phyloP scores from a whole-genome alignment of 192 early-diverging fungal genomes.

The Coemansia interrupta region DNA sequence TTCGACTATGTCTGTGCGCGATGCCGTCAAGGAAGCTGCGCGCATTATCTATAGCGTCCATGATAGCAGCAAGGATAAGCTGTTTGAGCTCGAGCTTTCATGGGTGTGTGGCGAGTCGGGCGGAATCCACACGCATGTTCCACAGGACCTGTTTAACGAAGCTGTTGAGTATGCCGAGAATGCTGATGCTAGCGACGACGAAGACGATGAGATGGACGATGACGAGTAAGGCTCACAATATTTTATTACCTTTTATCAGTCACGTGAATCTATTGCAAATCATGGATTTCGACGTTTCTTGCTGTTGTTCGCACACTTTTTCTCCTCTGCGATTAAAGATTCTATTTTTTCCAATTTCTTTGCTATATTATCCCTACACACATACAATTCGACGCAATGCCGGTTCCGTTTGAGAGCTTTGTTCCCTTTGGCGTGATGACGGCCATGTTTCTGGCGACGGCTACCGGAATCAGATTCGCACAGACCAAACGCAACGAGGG shows the following conservation, averaged over 20 bases:
- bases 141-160: constrained; percentile 79
- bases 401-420: constrained; percentile 74
- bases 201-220: constrained; percentile 43
- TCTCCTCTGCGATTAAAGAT: neutral
- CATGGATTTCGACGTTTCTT: too few relatives aligned
- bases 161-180: constrained; percentile 58
- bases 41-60: constrained; percentile 93
- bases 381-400: constrained; percentile 51
- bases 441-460: constrained; percentile 63
- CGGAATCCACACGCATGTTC: constrained; percentile 78
- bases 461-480: constrained; percentile 56
- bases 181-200: constrained; percentile 38
- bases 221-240: constrained; percentile 19
- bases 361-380: neutral
- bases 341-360: constrained; percentile 1
- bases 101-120: constrained; percentile 89
- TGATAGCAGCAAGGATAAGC: constrained; percentile 97
- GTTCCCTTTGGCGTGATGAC: constrained; percentile 72
- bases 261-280: too few relatives aligned
- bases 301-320: constrained; percentile 2
- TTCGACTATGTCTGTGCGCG: constrained; percentile 64
- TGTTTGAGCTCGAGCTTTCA: constrained; percentile 96
- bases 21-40: constrained; percentile 91
- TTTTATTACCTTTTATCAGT: neutral
- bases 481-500: constrained; percentile 62